Evolutionary conservation across 2,329 filamentous ascomycete genomes (phyloP), one percentile per base, ranked within the genome.

Genomic region (Paecilomyces sp.): DNA sequence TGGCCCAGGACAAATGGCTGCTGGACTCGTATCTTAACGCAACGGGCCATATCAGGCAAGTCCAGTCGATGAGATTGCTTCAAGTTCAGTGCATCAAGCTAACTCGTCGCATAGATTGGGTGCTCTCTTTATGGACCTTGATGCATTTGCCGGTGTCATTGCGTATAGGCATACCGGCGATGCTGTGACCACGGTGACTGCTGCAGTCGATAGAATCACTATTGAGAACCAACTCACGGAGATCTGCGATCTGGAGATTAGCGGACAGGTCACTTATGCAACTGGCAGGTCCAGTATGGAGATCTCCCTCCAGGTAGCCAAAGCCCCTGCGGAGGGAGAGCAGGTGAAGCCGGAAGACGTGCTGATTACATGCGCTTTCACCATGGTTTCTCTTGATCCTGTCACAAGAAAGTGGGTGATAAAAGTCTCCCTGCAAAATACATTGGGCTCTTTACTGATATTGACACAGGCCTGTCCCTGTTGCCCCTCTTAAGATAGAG

Each of bases 1-100:
- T 92, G 9, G 87, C 85, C 5, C 86, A 85, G 67, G 89, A 92
- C 68, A 88, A 88, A 57, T 92, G 88, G 87, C 77, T 92, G 12
- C 81, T 89, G 11, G 89, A 92, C 70, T 88, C 86, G 0, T 92
- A 92, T 68, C 83, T 91, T 68, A 92, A 92, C 73, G 83, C 88
- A 0, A 86, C 85, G 0, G 89, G 89, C 0, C 88, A 91, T 65
- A 88, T 92, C 65, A 81, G 87, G 81, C 83, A 71, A 7, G 57
- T 52, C 15, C 24, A 56, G 18, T 34, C 56, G 30, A 33, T 30
- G 36, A 56, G 58, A 13, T 50, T 11, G 9, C 50, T 52, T 15
- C 22, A 6, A 18, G 6, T 5, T 8, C 54, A 12, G 55, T 13
- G 36, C 33, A 54, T 31, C 28, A 25, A 33, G 31, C 34, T 53